Base-by-base conservation (phyloP, 345 rosid genomes). In the Hibiscus trionum region DNA sequence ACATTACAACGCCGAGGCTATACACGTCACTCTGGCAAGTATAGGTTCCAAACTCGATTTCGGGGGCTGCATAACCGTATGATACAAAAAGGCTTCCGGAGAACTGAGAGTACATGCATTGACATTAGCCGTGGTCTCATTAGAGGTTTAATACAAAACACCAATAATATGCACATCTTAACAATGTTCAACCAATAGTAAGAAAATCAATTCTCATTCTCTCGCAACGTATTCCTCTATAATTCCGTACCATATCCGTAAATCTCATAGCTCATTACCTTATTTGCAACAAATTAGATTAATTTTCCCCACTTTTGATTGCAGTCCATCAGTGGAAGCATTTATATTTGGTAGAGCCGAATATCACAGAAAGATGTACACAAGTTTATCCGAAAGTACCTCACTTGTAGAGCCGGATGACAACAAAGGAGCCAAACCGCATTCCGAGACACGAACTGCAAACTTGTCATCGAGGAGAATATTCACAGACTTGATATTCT, bases 1-100 rank as follows among this genome's bases (percentile, higher is more conserved):
- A 86, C 96, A 95, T 89, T 73, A 95, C 91, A 61, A 95, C 92
- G 8, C 99, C 99, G 37, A 95, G 91, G 84, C 97, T 95, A 75
- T 85, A 92, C 31, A 95, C 85, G 74, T 95, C 99, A 66, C 97
- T 95, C 71, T 89, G 92, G 84, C 89, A 88, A 63, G 96, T 86
- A 67, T 88, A 90, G 69, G 80, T 84, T 82, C 99, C 96, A 3
- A 78, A 87, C 76, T 90, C 97, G 3, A 83, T 79, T 77, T 95
- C 97, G 5, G 93, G 92, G 63, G 97, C 93, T 1, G 78, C 84
- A 75, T 89, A 90, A 62, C 97, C 93, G 1, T 24, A 73, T 3
- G 71, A 73, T 64, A 64, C 53, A 14, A 71, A 71, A 50, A 52
- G 56, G 71, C 71, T 31, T 65, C 53, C 63, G 0, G 55, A 64